phyloP scores from a whole-genome alignment of 2,329 filamentous ascomycete species.

The Sporothrix euskadiensis region DNA sequence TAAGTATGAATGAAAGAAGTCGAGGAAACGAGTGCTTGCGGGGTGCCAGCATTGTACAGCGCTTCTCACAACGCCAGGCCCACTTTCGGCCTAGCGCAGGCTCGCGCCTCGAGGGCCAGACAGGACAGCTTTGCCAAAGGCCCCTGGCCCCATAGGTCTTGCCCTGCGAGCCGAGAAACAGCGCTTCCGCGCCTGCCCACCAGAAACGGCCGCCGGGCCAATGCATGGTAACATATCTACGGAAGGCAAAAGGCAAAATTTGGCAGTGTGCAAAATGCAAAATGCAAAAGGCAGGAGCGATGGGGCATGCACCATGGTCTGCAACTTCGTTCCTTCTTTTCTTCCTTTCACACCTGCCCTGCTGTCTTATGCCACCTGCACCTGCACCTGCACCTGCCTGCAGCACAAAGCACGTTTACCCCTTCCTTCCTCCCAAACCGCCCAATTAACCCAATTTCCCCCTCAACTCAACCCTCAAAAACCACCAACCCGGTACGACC shows the following conservation, averaged over 20 bases:
- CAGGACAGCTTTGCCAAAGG: background rate
- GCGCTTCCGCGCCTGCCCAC: conserved; percentile 12
- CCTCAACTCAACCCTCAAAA: background rate
- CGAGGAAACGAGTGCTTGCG: conserved; percentile 6
- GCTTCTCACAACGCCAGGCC: background rate
- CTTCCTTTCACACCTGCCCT: background rate
- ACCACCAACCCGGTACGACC: conserved; percentile 7
- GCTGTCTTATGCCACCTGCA: background rate
- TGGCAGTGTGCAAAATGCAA: background rate
- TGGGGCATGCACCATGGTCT: background rate
- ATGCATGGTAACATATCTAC: conserved; percentile 1
- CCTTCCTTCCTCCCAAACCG: background rate
- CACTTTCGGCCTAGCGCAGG: conserved; percentile 15
- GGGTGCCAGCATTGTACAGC: conserved; percentile 8
- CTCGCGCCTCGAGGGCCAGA: conserved; percentile 17
- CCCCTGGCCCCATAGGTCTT: background rate
- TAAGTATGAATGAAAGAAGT: background rate
- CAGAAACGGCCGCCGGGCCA: background rate
- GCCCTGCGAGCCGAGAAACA: conserved; percentile 1
- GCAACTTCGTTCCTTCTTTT: background rate
- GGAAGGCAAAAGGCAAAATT: background rate
- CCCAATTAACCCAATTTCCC: background rate
- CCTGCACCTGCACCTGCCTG: background rate
- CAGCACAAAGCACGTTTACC: conserved; percentile 11
- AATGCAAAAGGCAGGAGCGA: background rate